Evolutionary conservation across 2,329 filamentous ascomycete genomes (phyloP).

Genomic region (Pseudogymnoascus sp.): DNA sequence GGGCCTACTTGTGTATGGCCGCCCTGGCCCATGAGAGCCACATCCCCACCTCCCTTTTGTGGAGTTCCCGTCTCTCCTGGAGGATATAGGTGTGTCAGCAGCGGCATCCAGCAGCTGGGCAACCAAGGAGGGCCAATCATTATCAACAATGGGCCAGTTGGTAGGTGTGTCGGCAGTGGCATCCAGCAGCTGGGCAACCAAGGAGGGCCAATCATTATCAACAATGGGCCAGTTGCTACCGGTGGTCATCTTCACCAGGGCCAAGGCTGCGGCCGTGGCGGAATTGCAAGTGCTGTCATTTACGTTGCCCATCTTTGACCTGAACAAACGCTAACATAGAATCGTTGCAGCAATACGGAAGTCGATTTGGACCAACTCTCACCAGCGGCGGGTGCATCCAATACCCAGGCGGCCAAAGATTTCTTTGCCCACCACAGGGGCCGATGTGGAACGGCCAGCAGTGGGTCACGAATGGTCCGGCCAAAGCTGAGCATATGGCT

Average conservation of each 20-base stretch:
- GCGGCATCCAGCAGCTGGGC: background rate
- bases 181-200: constrained; percentile 1
- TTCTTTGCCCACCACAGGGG: background rate
- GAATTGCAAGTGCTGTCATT: constrained; percentile 4
- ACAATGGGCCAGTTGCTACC: constrained; percentile 8
- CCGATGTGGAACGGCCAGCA: constrained; percentile 36
- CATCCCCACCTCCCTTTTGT: background rate
- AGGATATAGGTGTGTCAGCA: background rate
- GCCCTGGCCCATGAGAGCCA: background rate
- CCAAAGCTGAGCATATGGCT: constrained; percentile 28
- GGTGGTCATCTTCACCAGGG: constrained; percentile 3
- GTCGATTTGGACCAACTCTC: background rate
- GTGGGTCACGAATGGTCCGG: constrained; percentile 53
- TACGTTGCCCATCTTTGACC: background rate
- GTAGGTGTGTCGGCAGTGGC: background rate
- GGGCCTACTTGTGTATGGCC: constrained; percentile 1
- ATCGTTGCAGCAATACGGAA: constrained; percentile 1
- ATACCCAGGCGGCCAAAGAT: background rate
- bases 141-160: constrained; percentile 9
- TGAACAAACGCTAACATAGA: background rate
- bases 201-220: constrained; percentile 9
- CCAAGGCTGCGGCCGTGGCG: background rate
- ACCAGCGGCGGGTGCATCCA: background rate
- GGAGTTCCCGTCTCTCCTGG: background rate
- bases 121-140: constrained; percentile 7